phyloP scores from a whole-genome alignment of 495 filamentous ascomycete species.

The Venustampulla echinocandica region DNA sequence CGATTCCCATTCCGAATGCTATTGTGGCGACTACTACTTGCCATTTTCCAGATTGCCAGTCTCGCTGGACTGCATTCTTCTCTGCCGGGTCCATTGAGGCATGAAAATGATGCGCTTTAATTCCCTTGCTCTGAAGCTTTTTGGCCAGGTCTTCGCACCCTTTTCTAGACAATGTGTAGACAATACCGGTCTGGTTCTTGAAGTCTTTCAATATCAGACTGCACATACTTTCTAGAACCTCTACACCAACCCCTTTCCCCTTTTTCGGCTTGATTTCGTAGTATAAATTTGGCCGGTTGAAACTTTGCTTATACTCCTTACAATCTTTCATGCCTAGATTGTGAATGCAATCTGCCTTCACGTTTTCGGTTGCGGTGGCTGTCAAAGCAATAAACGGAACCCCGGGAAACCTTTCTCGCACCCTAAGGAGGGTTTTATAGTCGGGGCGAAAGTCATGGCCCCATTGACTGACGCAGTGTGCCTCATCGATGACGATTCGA shows the following conservation, averaged over 20 bases:
- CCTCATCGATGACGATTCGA: constrained; percentile 92
- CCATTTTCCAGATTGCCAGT: constrained; percentile 70
- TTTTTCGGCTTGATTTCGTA: constrained; percentile 65
- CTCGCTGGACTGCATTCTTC: constrained; percentile 58
- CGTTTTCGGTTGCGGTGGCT: constrained; percentile 87
- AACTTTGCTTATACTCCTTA: constrained; percentile 75
- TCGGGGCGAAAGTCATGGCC: constrained; percentile 97
- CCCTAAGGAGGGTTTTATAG: constrained; percentile 74
- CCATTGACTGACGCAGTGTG: constrained; percentile 98
- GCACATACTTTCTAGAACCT: constrained; percentile 57
- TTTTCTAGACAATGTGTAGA: constrained; percentile 85
- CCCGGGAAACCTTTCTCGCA: constrained; percentile 58
- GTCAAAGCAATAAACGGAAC: constrained; percentile 92
- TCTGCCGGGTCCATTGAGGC: constrained; percentile 58
- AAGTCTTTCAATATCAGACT: constrained; percentile 62
- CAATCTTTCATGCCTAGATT: constrained; percentile 76
- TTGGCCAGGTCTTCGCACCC: constrained; percentile 72
- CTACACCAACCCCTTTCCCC: constrained; percentile 40
- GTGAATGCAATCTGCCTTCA: constrained; percentile 80
- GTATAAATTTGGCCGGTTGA: constrained; percentile 85
- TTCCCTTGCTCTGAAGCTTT: constrained; percentile 49
- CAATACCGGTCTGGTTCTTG: constrained; percentile 69
- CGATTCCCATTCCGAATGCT: constrained; percentile 98
- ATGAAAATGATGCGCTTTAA: constrained; percentile 80
- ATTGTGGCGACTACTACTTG: constrained; percentile 98